A percentile compares a stretch with the other conserved stretches of the same genome.
Conservation (phyloP, 129 eudicot species). For the Ambrosia artemisiifolia region DNA sequence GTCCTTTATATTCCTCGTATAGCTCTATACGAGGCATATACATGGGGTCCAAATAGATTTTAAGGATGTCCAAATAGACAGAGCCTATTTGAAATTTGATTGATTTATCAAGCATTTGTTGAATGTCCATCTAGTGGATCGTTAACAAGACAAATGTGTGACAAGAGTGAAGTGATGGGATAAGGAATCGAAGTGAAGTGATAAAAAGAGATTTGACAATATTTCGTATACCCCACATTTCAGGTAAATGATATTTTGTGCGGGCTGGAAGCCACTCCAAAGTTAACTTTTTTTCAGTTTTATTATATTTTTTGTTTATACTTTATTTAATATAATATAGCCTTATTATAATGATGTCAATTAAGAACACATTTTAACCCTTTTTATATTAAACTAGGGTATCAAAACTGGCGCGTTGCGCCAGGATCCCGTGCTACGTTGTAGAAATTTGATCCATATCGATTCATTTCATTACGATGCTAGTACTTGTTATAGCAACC, state of each 20-base stretch:
- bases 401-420: no score
- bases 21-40: no score
- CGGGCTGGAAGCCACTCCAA: constrained; percentile 60
- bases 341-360: constrained; percentile 15
- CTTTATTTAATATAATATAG: neutral
- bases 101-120: neutral
- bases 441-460: no score
- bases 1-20: no score
- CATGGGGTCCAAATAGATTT: no score
- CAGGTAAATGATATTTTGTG: constrained; percentile 17
- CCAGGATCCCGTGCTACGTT: no score
- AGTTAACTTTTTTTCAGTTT: constrained; percentile 9
- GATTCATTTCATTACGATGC: no score
- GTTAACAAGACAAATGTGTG: constrained; percentile 11
- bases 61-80: no score
- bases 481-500: no score
- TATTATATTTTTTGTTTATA: neutral
- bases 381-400: neutral
- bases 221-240: constrained; percentile 21
- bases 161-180: constrained; percentile 8
- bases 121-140: neutral
- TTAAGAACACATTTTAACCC: neutral
- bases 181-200: constrained; percentile 1
- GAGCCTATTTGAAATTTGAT: no score
- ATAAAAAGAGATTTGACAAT: constrained; percentile 18